Conservation (phyloP, 2,329 filamentous ascomycete genomes). For the Colletotrichum tropicale region DNA sequence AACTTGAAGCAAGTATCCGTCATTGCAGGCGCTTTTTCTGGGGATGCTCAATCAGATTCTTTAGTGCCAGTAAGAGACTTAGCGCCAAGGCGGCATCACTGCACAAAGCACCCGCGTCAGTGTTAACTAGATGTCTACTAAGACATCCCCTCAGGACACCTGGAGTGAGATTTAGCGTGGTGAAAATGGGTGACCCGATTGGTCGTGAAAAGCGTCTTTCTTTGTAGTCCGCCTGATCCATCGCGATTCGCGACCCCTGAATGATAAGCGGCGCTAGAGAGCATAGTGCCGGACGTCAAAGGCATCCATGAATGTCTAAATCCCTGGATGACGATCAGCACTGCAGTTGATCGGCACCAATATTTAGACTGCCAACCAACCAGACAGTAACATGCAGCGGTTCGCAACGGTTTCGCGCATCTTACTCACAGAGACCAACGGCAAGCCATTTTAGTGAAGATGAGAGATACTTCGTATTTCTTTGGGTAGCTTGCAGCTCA, state of each 20-base stretch:
- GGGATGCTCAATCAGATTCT: not conserved
- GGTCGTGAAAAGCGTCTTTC: not conserved
- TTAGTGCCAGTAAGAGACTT: not conserved
- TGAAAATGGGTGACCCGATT: not conserved
- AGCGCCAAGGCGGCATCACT: not conserved
- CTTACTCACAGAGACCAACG: fast-evolving
- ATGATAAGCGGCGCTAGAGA: not conserved
- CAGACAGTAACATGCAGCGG: not conserved
- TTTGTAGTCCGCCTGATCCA: not conserved
- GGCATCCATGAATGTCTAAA: not conserved
- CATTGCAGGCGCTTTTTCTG: not conserved
- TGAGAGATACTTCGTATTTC: not conserved
- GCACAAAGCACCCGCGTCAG: not conserved
- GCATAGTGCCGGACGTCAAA: not conserved
- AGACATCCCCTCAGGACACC: not conserved
- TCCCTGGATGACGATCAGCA: not conserved
- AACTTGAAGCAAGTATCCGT: not conserved
- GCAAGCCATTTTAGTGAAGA: not conserved
- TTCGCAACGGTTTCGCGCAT: not conserved
- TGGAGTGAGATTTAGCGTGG: not conserved
- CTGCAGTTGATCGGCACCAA: not conserved
- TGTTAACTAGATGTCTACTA: not conserved
- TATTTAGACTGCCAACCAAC: not conserved
- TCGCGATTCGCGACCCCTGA: not conserved
- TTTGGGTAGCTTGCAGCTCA: not conserved